A percentile compares a stretch with the other conserved stretches of the same genome.
Conservation (phyloP, 176 grass and related monocot species). For the Poa annua region DNA sequence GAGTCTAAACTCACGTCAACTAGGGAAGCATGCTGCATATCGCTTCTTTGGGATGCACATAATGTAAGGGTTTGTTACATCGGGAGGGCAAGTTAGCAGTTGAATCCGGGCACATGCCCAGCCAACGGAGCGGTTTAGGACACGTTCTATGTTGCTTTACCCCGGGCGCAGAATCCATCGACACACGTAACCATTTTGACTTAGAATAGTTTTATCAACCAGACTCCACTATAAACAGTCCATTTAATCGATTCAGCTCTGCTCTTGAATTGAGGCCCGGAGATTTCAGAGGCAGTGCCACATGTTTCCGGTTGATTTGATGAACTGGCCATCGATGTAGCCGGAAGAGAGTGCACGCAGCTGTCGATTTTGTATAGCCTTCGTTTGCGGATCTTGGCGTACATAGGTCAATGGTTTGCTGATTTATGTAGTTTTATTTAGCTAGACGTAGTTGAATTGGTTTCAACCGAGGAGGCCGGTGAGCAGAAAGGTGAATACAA, state of each 20-base stretch:
- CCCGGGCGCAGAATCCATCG: constrained; percentile 6
- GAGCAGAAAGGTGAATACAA: neutral
- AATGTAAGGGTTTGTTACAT: neutral
- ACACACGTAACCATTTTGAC: constrained; percentile 39
- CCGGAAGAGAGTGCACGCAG: neutral
- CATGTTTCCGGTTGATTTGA: constrained; percentile 12
- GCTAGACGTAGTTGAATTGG: constrained; percentile 9
- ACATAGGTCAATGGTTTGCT: constrained; percentile 46
- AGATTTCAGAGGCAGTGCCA: neutral
- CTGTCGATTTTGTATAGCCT: constrained; percentile 6
- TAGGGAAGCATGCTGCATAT: neutral
- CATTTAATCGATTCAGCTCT: neutral
- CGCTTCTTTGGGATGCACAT: constrained; percentile 37
- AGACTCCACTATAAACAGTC: neutral
- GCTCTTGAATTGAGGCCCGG: neutral
- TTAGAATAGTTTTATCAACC: neutral
- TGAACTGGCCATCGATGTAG: neutral
- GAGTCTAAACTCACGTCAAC: neutral
- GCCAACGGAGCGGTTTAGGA: constrained; percentile 3
- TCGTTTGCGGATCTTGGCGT: constrained; percentile 44
- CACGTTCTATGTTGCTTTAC: neutral
- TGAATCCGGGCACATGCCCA: constrained; percentile 49
- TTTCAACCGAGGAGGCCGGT: neutral
- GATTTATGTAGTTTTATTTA: neutral
- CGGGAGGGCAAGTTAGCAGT: neutral